A percentile compares a stretch with the other conserved stretches of the same genome.
Evolutionary conservation across 2,329 filamentous ascomycete species (phyloP).

Genomic region (Cryphonectria parasitica): DNA sequence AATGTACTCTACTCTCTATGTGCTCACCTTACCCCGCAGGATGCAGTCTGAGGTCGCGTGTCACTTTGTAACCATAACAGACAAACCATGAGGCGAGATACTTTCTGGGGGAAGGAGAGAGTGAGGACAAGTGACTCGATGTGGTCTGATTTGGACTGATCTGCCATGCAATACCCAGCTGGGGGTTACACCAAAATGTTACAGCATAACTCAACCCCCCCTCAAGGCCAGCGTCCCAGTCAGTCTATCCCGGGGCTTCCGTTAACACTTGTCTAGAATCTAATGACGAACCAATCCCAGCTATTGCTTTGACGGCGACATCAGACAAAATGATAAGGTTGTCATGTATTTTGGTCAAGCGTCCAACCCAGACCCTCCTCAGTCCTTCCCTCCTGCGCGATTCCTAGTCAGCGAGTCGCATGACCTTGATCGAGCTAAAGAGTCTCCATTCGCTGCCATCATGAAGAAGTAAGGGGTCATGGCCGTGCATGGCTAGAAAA

Average conservation of each 20-base stretch:
- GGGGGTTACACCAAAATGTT: background rate
- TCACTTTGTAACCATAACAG: background rate
- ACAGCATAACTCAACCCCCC: background rate
- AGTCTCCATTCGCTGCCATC: conserved; percentile 10
- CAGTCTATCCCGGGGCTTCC: background rate
- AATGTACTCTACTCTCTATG: background rate
- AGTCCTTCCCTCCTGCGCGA: background rate
- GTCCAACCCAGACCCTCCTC: too few species aligned
- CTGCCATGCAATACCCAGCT: background rate
- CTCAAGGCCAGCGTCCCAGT: background rate
- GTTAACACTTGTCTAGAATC: background rate
- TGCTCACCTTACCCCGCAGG: background rate
- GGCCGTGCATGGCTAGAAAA: background rate
- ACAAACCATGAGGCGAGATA: background rate
- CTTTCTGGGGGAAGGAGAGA: too few species aligned
- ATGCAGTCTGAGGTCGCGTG: background rate
- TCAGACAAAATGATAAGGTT: background rate
- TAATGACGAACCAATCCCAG: background rate
- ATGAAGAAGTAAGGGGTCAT: too few species aligned
- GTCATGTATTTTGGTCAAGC: background rate
- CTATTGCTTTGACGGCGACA: background rate
- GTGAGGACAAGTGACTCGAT: background rate
- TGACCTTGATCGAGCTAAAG: conserved; percentile 12
- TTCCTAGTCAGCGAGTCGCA: background rate
- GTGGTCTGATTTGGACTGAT: background rate